phyloP scores from a whole-genome alignment of 1,284 basidiomycete genomes.

The Tylopilus orsonianus region DNA sequence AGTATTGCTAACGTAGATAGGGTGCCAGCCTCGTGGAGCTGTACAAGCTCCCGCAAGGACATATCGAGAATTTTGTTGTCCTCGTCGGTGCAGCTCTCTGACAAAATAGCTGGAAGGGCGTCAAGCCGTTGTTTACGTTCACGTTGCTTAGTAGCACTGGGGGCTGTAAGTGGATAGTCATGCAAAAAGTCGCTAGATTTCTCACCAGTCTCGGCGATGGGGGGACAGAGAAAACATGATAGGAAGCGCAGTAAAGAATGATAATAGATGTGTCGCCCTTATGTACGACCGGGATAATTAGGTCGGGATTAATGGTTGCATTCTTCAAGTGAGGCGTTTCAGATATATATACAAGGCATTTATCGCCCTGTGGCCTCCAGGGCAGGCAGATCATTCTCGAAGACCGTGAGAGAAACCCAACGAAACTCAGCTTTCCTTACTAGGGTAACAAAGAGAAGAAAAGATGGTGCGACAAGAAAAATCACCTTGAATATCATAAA shows the following conservation, averaged over 20 bases:
- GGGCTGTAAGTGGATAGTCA: not conserved
- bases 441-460: too few relatives aligned
- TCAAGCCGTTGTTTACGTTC: constrained; percentile 25
- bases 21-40: constrained; percentile 19
- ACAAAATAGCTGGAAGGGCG: constrained; percentile 25
- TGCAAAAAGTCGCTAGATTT: not conserved
- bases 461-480: not conserved
- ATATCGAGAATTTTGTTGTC: constrained; percentile 30
- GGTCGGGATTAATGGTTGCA: not conserved
- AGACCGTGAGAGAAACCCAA: constrained; percentile 13
- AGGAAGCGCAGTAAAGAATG: not conserved
- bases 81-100: constrained; percentile 27
- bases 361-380: not conserved
- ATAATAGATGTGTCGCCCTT: constrained; percentile 5
- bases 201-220: constrained; percentile 34
- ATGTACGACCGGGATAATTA: too few relatives aligned
- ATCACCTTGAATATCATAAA: not conserved
- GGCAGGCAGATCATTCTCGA: not conserved
- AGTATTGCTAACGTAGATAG: constrained; percentile 27
- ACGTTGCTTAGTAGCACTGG: constrained; percentile 26
- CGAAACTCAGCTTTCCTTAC: too few relatives aligned
- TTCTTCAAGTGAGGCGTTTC: not conserved
- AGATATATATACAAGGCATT: not conserved
- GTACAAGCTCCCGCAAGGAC: constrained; percentile 28
- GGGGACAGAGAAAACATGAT: constrained; percentile 27